phyloP scores from a whole-genome alignment of 1,284 basidiomycete genomes.

The Tilletiaria anomala region DNA sequence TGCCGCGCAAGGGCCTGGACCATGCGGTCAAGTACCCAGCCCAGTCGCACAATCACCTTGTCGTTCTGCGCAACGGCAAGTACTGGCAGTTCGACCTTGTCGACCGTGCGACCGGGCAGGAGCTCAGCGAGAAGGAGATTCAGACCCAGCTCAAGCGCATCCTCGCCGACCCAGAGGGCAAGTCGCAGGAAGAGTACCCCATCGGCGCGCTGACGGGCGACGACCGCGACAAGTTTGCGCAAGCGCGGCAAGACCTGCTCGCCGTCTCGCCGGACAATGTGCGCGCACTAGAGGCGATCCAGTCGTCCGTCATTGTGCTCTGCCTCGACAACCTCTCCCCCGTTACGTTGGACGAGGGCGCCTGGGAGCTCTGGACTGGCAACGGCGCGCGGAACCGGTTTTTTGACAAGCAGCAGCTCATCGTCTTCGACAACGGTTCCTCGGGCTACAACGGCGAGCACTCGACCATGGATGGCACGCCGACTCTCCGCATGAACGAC shows the following conservation, averaged over 20 bases:
- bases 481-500: conserved; percentile 87
- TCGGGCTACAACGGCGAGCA: conserved; percentile 92
- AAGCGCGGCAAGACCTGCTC: conserved; percentile 47
- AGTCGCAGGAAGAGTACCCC: conserved; percentile 46
- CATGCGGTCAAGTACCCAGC: conserved; percentile 69
- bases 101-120: conserved; percentile 42
- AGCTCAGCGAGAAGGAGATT: conserved; percentile 64
- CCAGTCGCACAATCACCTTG: conserved; percentile 64
- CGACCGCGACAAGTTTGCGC: conserved; percentile 79
- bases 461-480: conserved; percentile 90
- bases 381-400: conserved; percentile 83
- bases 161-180: conserved; percentile 55
- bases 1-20: conserved; percentile 71
- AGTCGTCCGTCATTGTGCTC: conserved; percentile 75
- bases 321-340: conserved; percentile 83
- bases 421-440: conserved; percentile 60
- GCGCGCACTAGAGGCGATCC: conserved; percentile 59
- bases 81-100: conserved; percentile 63
- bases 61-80: conserved; percentile 78
- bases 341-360: conserved; percentile 6
- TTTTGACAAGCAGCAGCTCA: conserved; percentile 89
- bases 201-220: conserved; percentile 75
- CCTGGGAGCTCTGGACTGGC: conserved; percentile 71
- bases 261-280: conserved; percentile 57
- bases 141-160: conserved; percentile 66